These are phyloP conservation scores for Phytophthora boehmeriae DNA, from an alignment of 352 stramenopile genomes.

Conservation along the genomic window DNA sequence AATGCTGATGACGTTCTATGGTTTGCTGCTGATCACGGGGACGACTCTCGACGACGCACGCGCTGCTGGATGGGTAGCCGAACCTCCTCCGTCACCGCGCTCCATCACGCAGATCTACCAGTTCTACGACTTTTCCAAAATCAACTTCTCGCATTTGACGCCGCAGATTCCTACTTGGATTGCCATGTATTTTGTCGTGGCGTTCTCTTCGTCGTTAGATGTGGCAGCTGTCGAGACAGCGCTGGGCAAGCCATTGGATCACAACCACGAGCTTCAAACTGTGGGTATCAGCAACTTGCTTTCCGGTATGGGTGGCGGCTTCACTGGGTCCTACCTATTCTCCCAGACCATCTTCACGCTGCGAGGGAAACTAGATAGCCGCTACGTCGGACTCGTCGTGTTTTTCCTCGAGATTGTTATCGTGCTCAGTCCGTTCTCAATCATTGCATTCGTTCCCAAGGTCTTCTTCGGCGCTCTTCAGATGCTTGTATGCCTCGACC, in stretches of 20 bases:
- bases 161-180: conserved; percentile 91
- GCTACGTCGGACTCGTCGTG: conserved; percentile 75
- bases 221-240: conserved; percentile 98
- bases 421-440: conserved; percentile 91
- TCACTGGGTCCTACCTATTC: conserved; percentile 99
- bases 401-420: conserved; percentile 77
- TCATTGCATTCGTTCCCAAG: conserved; percentile 96
- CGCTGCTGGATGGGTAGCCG: conserved; percentile 91
- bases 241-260: conserved; percentile 92
- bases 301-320: conserved; percentile 95
- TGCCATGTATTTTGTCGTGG: conserved; percentile 98
- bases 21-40: conserved; percentile 75
- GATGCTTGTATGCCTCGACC: conserved; percentile 96
- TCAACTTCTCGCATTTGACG: conserved; percentile 64
- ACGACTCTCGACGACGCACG: conserved; percentile 90
- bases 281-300: conserved; percentile 97
- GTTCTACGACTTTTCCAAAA: conserved; percentile 75
- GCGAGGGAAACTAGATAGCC: conserved; percentile 75
- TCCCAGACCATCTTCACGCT: conserved; percentile 95
- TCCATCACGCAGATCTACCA: conserved; percentile 79
- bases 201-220: conserved; percentile 97
- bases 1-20: conserved; percentile 85
- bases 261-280: conserved; percentile 95
- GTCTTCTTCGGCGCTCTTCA: conserved; percentile 98
- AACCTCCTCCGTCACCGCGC: conserved; percentile 62